Evolutionary conservation across 192 early-diverging fungal species (phyloP), one percentile per base, ranked within the genome.

Genomic region (Backusella circina): DNA sequence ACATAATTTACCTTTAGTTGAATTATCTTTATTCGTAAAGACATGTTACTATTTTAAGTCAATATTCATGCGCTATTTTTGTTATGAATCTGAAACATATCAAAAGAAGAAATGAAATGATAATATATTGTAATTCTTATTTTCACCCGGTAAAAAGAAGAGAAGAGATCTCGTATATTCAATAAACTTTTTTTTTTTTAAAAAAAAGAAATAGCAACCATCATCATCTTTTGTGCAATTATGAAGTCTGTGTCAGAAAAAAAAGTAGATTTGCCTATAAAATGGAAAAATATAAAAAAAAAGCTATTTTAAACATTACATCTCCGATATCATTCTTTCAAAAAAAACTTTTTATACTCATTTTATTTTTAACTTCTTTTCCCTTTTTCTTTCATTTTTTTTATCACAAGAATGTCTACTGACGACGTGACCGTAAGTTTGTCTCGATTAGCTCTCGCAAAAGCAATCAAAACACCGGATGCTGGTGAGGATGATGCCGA

Each of bases 381-480:
- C 54, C 54, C 54, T 61, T 61, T 57, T 61, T 61, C 54, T 61
- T 61, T 13, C 26, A 23, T 26, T 28, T 61, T 61, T 61, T 61
- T 61, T 28, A 23, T 28, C 26, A 28, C 21, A 61, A 61, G 21
- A 61, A 81, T 77, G 75, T 77, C 77, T 47, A 41, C 61, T n/a
- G 77, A 82, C 16, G 78, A 82, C 12, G 72, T 82, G n/a, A 72
- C 73, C 21, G 76, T 75, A 69, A 82, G 68, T 41, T 67, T 78
- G 18, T 82, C 80, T 47, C 71, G 80, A 30, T 31, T 82, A 21
- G 80, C 80, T 3, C 72, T 82, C 12, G 80, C 80, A 18, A 77
- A 74, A 54, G 80, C 80, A 21, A 82, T 82, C 36, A 82, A 82
- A 28, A 78, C 77, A 32, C 77, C 76, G 3, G 80, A 77, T 68